phyloP scores from a whole-genome alignment of 495 filamentous ascomycete genomes.

The Tuber calosporum region DNA sequence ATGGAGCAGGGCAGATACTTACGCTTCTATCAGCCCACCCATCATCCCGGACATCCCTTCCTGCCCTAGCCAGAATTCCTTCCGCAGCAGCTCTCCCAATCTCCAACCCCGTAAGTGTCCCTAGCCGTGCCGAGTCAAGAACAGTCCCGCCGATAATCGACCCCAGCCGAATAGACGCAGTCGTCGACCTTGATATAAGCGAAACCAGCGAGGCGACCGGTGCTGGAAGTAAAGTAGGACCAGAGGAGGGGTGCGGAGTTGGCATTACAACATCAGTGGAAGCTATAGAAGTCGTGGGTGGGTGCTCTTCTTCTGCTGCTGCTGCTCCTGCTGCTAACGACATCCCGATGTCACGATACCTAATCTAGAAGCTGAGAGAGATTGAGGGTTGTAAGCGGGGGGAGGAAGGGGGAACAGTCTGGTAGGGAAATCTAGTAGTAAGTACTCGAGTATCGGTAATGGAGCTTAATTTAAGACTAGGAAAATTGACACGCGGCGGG shows the following conservation, averaged over 20 bases:
- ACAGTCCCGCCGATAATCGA: slow-evolving; percentile 59
- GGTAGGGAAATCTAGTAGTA: neutral
- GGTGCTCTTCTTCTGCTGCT: neutral
- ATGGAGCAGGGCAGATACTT: slow-evolving; percentile 9
- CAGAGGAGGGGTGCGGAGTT: slow-evolving; percentile 38
- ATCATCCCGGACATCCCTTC: slow-evolving; percentile 52
- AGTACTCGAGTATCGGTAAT: too few relatives aligned
- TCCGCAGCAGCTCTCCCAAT: slow-evolving; percentile 61
- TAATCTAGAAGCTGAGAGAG: neutral
- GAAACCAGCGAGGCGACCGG: slow-evolving; percentile 64
- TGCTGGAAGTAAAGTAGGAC: slow-evolving; percentile 58
- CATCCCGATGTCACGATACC: neutral
- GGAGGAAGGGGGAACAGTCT: neutral
- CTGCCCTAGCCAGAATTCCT: slow-evolving; percentile 59
- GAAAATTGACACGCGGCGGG: neutral
- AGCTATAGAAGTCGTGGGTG: neutral
- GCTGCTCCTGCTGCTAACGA: neutral
- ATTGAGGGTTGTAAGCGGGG: neutral
- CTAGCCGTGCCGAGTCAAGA: slow-evolving; percentile 58
- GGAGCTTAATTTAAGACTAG: neutral
- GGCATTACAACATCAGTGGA: neutral
- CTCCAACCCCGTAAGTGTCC: slow-evolving; percentile 64
- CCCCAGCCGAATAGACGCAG: slow-evolving; percentile 63
- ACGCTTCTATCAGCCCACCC: slow-evolving; percentile 38
- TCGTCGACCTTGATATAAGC: slow-evolving; percentile 60